Evolutionary conservation across 257 asterid species (phyloP).

Genomic region (Nicotiana obtusifolia): DNA sequence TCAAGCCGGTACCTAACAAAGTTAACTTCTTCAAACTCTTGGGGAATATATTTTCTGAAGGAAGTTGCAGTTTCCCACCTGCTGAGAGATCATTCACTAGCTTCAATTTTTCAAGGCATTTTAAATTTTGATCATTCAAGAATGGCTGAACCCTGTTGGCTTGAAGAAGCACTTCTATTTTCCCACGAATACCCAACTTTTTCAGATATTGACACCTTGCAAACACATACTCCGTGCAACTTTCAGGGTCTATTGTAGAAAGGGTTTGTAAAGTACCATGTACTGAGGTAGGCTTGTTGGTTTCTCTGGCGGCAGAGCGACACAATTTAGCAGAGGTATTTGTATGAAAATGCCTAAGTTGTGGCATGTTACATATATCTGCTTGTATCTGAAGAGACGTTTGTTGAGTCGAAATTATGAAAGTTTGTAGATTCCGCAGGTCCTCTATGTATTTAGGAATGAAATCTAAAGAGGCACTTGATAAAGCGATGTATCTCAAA

Average conservation of each 20-base stretch:
- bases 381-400: not conserved
- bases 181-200: constrained; percentile 16
- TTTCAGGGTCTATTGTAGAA: constrained; percentile 13
- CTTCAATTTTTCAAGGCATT: constrained; percentile 9
- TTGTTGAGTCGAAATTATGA: constrained; percentile 10
- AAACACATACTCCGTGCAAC: constrained; percentile 6
- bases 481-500: constrained; percentile 19
- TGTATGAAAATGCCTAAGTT: constrained; percentile 14
- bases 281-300: too few species aligned
- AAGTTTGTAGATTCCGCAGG: constrained; percentile 16
- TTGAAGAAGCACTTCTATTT: not conserved
- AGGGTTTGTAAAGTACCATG: constrained; percentile 10
- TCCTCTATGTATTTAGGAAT: constrained; percentile 8
- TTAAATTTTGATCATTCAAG: not conserved
- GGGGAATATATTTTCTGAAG: constrained; percentile 5
- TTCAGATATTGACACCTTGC: not conserved
- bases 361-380: constrained; percentile 17
- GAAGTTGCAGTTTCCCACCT: not conserved
- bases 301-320: not conserved
- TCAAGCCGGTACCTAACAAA: constrained; percentile 16
- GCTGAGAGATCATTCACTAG: not conserved
- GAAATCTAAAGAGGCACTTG: not conserved
- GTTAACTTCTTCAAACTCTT: constrained; percentile 2
- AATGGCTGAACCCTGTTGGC: not conserved
- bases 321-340: constrained; percentile 9